Evolutionary conservation across 495 filamentous ascomycete species (phyloP).

Genomic region (Penicillium turbatum): DNA sequence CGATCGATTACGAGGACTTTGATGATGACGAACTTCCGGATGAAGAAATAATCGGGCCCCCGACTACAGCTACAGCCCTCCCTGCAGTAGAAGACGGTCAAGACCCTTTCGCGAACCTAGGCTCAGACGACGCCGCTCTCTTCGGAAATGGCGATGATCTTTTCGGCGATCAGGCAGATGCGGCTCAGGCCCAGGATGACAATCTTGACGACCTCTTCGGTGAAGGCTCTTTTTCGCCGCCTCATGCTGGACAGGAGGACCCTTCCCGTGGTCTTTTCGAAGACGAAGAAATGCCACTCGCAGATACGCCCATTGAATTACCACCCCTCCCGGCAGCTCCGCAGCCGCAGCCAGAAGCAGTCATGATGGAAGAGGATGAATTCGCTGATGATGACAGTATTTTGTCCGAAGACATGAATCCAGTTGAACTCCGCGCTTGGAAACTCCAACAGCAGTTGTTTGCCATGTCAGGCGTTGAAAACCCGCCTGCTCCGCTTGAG

Average conservation of each 20-base stretch:
- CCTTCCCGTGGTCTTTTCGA: conserved; percentile 40
- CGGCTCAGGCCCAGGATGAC: conserved; percentile 28
- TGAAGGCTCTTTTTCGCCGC: conserved; percentile 41
- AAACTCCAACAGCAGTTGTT: conserved; percentile 51
- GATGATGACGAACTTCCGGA: conserved; percentile 67
- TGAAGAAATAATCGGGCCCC: conserved; percentile 47
- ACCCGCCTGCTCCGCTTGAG: conserved; percentile 55
- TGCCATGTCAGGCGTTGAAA: conserved; percentile 46
- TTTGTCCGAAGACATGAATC: conserved; percentile 43
- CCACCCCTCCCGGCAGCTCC: conserved; percentile 23
- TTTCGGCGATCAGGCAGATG: conserved; percentile 40
- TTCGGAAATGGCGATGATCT: conserved; percentile 39
- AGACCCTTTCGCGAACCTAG: conserved; percentile 23
- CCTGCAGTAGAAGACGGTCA: conserved; percentile 17
- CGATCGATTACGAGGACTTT: conserved; percentile 84
- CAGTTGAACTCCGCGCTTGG: conserved; percentile 42
- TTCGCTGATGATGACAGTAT: conserved; percentile 30
- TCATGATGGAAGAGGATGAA: conserved; percentile 37
- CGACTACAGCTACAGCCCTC: conserved; percentile 1
- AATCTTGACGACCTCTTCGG: conserved; percentile 54
- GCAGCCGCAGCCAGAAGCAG: conserved; percentile 26
- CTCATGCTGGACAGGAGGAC: conserved; percentile 38
- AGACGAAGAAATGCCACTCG: conserved; percentile 31
- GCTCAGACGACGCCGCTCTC: conserved; percentile 50
- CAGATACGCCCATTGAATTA: conserved; percentile 21